Percentiles rank a stretch among this genome's conserved stretches.
Conservation (phyloP, 2,329 filamentous ascomycete genomes). For the Lizonia empirigonia region DNA sequence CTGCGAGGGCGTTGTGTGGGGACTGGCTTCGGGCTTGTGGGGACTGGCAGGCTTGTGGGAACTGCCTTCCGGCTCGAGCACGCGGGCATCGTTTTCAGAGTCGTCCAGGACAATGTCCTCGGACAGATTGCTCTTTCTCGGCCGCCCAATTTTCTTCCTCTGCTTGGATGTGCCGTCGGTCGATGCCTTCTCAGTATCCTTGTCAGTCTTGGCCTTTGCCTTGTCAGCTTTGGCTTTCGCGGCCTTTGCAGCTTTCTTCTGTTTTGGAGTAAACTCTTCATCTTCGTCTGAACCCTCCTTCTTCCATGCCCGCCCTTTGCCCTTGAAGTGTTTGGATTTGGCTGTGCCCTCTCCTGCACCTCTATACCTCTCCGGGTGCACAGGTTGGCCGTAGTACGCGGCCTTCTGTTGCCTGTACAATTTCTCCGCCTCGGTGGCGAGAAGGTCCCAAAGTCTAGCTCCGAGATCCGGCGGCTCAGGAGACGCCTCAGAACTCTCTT, state of each 20-base stretch:
- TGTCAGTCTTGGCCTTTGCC: conserved; percentile 20
- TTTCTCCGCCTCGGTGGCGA: background rate
- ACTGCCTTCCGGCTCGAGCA: background rate
- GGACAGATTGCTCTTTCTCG: conserved; percentile 28
- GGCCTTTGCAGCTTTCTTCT: conserved; percentile 19
- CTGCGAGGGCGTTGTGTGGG: conserved; percentile 10
- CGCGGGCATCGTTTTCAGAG: conserved; percentile 6
- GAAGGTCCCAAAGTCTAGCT: background rate
- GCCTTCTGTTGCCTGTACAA: background rate
- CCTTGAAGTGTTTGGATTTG: conserved; percentile 37
- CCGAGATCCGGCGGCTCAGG: conserved; percentile 1
- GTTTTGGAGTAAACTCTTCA: conserved; percentile 34
- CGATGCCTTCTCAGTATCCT: background rate
- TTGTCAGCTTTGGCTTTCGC: conserved; percentile 17
- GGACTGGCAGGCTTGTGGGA: no score
- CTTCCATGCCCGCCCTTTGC: conserved; percentile 41
- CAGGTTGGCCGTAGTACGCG: conserved; percentile 12
- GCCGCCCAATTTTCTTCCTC: conserved; percentile 27
- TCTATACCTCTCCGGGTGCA: conserved; percentile 7
- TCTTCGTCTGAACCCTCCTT: conserved; percentile 42
- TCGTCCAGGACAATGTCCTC: conserved; percentile 25
- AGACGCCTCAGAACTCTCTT: conserved; percentile 1
- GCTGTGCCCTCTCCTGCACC: conserved; percentile 3
- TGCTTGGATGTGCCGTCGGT: conserved; percentile 1
- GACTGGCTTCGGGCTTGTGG: background rate